Base-by-base conservation (phyloP, 441 rosid genomes). In the Gossypium schwendimanii region DNA sequence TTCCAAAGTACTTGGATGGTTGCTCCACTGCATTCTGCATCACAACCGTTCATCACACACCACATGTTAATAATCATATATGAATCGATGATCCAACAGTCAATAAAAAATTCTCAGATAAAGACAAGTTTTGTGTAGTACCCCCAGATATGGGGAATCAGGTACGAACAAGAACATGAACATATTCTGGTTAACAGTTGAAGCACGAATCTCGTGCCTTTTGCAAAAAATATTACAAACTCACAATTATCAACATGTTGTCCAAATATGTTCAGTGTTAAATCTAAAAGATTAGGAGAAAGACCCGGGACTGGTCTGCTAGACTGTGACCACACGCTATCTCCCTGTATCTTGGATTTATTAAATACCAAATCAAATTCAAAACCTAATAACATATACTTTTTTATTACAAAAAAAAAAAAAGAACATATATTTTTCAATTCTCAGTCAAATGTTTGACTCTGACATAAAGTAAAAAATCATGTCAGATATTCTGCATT, bases 11-110 rank as follows among this genome's bases (percentile, higher is more conserved):
- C 78, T 61, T 83, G 0, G 90, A 86, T 0, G 92, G 92, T 70
- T 81, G 85, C 75, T 86, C 92, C 64, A 86, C 85, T 0, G 92
- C 92, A 70, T 84, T 88, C 87, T 84, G 85, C 78, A 80, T 47
- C 73, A 73, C 55, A 78, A 18, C 71, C 73, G 44, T 75, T 15
- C 58, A 70, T 60, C 49, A 31, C 58, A 44, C 3, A 50, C 15
- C 70, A 49, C 44, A 47, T 24, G 59, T 67, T 28, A 28, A 28
- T 28, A 28, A 4, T 28, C 33, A 28, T 28, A 28, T 6, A 28
- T 28, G 33, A 4, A 62, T 17, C 1, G 60, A 41, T 39, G 28
- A 64, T 64, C 55, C 9, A 45, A 47, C 49, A 44, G 47, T 39
- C 41, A 39, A 17, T 14, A 57, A 33, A 17, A 5, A 0, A 7